Conservation (phyloP, 2,329 filamentous ascomycete genomes). For the Penicillium sp. region DNA sequence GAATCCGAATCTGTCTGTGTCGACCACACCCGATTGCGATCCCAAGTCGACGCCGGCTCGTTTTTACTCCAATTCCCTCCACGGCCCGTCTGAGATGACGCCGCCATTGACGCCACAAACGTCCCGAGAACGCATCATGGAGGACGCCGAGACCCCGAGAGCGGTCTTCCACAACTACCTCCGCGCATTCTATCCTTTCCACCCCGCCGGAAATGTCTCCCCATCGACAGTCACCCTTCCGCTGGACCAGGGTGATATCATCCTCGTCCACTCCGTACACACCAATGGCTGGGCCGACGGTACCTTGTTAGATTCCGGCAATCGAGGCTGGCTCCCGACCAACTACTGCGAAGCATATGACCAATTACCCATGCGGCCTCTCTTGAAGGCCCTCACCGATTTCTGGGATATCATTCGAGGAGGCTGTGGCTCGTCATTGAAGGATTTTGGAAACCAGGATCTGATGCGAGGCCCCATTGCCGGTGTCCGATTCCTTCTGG, state of each 20-base stretch:
- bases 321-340: constrained; percentile 91
- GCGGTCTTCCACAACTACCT: constrained; percentile 90
- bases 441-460: constrained; percentile 84
- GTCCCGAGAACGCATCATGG: constrained; percentile 55
- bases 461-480: constrained; percentile 93
- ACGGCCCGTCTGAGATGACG: constrained; percentile 60
- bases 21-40: constrained; percentile 11
- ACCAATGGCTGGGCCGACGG: constrained; percentile 99
- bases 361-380: constrained; percentile 76
- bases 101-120: constrained; percentile 72
- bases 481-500: constrained; percentile 83
- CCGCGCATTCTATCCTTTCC: constrained; percentile 89
- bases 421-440: constrained; percentile 69
- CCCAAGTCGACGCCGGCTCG: constrained; percentile 14
- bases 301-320: constrained; percentile 79
- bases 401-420: constrained; percentile 89
- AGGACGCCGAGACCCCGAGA: constrained; percentile 45
- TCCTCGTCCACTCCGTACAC: constrained; percentile 93
- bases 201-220: constrained; percentile 71
- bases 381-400: constrained; percentile 81
- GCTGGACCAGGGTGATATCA: constrained; percentile 84
- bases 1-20: constrained; percentile 26
- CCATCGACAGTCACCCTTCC: constrained; percentile 85
- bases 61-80: constrained; percentile 24
- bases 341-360: constrained; percentile 98